phyloP scores from a whole-genome alignment of 192 early-diverging fungal species.

The Entomortierella chlamydospora region DNA sequence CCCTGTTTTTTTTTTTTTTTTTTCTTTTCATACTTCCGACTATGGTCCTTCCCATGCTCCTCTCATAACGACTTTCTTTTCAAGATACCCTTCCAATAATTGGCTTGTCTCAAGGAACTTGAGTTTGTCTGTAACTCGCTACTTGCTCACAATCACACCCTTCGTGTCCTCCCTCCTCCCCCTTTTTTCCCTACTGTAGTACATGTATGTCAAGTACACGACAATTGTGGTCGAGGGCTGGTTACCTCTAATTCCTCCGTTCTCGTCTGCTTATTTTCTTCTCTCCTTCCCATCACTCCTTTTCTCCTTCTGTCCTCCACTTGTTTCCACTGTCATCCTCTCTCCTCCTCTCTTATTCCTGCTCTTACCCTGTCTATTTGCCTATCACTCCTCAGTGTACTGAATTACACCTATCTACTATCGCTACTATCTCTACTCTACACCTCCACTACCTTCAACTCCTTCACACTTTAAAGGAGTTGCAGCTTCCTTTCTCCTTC shows the following conservation, averaged over 20 bases:
- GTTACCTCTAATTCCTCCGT: neutral
- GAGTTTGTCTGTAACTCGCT: no score
- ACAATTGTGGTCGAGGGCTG: neutral
- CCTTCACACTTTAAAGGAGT: no score
- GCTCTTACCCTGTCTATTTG: neutral
- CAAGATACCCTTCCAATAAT: no score
- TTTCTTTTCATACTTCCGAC: neutral
- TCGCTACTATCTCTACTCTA: neutral
- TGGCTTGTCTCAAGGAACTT: no score
- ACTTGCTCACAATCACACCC: no score
- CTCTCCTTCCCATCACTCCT: conserved; percentile 4
- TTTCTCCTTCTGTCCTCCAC: neutral
- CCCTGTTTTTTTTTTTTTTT: neutral
- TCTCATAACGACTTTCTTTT: no score
- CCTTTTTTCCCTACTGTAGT: neutral
- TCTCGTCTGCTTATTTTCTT: neutral
- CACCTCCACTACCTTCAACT: no score
- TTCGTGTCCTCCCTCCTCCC: no score
- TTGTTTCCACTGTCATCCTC: conserved; percentile 3
- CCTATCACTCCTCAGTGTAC: neutral
- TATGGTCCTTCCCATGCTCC: neutral
- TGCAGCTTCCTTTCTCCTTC: no score
- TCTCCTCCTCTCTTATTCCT: neutral
- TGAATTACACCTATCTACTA: neutral
- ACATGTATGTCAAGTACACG: no score